Base-by-base conservation (phyloP, 371 early-diverging fungal genomes). In the Rhizopus microsporus region DNA sequence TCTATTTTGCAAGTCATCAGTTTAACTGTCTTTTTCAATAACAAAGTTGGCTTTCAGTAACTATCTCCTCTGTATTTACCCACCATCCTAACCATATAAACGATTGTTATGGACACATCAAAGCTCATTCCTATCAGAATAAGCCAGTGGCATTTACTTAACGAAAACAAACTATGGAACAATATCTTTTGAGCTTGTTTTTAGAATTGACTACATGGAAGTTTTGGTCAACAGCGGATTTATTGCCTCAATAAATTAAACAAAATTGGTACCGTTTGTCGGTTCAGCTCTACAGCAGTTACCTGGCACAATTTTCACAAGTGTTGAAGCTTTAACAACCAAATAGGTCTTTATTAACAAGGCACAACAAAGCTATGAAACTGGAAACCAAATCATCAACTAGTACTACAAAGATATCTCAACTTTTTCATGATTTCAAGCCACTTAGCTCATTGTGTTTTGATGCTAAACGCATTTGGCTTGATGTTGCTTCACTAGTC, bases 141-240 rank as follows among this genome's bases (percentile, higher is more conserved):
- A 51, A 51, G 38, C 17, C 51, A 37, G 35, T 37, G 51, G 38
- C 51, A 38, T 51, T 51, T 51, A 23, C 17, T 51, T 38, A 51
- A 51, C 38, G 51, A 51, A 51, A 38, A 51, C 51, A 23, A 51
- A 51, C 17, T 51, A 51, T 51, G 38, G 17, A 37, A 38, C 16
- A 38, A 17, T 38, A 51, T 37, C 38, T 37, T 38, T 51, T 51
- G 51, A 51, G 38, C 51, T 51, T 51, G 51, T 51, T 51, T 51
- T 51, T 51, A 38, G 35, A 38, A 51, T 38, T 51, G 38, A 38
- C 51, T 17, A 51, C 35, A 38, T 35, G 38, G 38, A 51, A 38
- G 51, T 51, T 51, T 51, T 51, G 51, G 51, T 23, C 38, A 51
- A 51, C 17, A 51, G 51, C 38, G 51, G 38, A 38, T 51, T 38